Evolutionary conservation across 2,329 filamentous ascomycete species (phyloP).

Genomic region (Pleoardoris graminearum): DNA sequence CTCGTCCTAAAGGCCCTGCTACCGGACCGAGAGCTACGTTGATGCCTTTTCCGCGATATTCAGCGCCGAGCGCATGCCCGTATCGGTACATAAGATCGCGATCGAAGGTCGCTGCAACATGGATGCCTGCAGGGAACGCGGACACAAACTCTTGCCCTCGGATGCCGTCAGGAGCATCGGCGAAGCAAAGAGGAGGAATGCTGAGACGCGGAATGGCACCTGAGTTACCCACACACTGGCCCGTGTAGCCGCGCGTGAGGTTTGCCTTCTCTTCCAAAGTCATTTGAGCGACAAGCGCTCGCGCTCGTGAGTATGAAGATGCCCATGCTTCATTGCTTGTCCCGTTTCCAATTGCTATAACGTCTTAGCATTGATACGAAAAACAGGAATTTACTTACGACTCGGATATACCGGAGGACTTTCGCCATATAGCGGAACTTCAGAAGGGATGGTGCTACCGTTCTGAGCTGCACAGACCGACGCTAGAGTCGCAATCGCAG

Average conservation of each 20-base stretch:
- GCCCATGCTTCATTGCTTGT: constrained; percentile 30
- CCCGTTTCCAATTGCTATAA: constrained; percentile 28
- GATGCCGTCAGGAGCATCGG: constrained; percentile 44
- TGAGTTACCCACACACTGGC: constrained; percentile 42
- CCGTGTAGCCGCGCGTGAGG: constrained; percentile 41
- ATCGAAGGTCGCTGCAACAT: constrained; percentile 69
- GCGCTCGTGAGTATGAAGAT: constrained; percentile 41
- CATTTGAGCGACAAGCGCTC: constrained; percentile 45
- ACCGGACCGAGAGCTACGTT: constrained; percentile 71
- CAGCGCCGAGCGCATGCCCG: constrained; percentile 68
- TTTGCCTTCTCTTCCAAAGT: constrained; percentile 51
- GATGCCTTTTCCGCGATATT: constrained; percentile 71
- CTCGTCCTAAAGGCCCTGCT: constrained; percentile 70
- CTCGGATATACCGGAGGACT: constrained; percentile 38
- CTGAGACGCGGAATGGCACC: constrained; percentile 42
- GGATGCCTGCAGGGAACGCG: constrained; percentile 35
- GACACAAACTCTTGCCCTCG: constrained; percentile 38
- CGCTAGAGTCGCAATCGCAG: not conserved
- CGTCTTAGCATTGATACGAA: constrained; percentile 6
- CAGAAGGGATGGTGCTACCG: constrained; percentile 16
- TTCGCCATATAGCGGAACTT: constrained; percentile 33
- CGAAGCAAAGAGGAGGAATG: constrained; percentile 45
- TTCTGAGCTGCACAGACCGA: not conserved
- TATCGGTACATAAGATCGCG: constrained; percentile 70
- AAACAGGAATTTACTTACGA: constrained; percentile 19